Evolutionary conservation across 768 basidiomycete species (phyloP).

Genomic region (Kwoniella mangroviensis): DNA sequence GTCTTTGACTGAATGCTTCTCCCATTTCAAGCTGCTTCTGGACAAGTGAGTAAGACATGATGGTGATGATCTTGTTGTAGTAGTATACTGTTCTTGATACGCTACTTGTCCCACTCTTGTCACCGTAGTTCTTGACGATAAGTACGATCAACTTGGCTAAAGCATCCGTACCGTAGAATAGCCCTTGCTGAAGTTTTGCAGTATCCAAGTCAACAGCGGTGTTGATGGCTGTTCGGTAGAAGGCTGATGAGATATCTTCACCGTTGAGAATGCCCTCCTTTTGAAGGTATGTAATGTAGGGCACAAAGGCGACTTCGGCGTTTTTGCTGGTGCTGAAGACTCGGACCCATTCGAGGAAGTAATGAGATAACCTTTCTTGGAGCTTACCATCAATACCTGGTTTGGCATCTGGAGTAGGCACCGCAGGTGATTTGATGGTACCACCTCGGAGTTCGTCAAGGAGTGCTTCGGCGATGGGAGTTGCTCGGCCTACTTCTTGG

Average conservation of each 20-base stretch:
- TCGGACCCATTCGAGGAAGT: slow-evolving; percentile 76
- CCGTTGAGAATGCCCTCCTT: slow-evolving; percentile 95
- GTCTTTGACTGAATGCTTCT: slow-evolving; percentile 88
- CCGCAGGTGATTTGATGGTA: slow-evolving; percentile 22
- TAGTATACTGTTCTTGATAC: slow-evolving; percentile 96
- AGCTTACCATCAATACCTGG: slow-evolving; percentile 38
- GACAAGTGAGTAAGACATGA: slow-evolving; percentile 92
- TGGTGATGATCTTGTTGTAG: slow-evolving; percentile 93
- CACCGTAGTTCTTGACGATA: slow-evolving; percentile 99
- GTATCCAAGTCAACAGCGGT: slow-evolving; percentile 85
- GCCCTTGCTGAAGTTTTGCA: slow-evolving; percentile 56
- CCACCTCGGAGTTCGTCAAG: slow-evolving; percentile 71
- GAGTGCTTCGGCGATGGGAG: slow-evolving; percentile 61
- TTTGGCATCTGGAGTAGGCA: slow-evolving; percentile 22
- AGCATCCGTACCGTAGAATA: slow-evolving; percentile 90
- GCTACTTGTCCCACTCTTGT: slow-evolving; percentile 83
- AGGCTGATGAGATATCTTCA: slow-evolving; percentile 94
- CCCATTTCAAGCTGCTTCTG: slow-evolving; percentile 95
- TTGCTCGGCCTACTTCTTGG: slow-evolving; percentile 73
- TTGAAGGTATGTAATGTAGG: slow-evolving; percentile 94
- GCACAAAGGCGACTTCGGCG: slow-evolving; percentile 87
- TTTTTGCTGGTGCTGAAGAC: slow-evolving; percentile 90
- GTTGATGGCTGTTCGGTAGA: slow-evolving; percentile 97
- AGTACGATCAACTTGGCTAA: slow-evolving; percentile 93
- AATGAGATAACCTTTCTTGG: slow-evolving; percentile 58